These are phyloP conservation scores for Naegleria fowleri DNA, from an alignment of 208 protist species.

Conservation along the genomic window DNA sequence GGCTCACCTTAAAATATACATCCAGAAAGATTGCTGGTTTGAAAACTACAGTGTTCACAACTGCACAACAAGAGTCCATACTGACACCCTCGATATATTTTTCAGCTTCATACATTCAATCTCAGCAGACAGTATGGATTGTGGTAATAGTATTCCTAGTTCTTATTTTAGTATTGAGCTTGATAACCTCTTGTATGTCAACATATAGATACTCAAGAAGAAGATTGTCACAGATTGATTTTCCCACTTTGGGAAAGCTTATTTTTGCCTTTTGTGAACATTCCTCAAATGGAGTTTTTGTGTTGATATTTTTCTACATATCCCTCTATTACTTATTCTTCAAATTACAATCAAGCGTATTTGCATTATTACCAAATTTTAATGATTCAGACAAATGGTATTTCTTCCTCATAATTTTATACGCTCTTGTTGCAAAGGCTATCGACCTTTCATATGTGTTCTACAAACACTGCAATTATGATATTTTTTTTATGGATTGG, in stretches of 20 bases:
- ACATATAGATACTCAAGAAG: background rate
- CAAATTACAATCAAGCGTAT: background rate
- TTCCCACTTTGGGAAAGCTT: background rate
- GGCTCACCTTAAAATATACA: slow-evolving; percentile 16
- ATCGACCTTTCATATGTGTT: slow-evolving; percentile 20
- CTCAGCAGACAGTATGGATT: background rate
- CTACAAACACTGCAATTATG: slow-evolving; percentile 16
- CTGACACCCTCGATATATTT: background rate
- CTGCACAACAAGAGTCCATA: background rate
- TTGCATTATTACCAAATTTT: slow-evolving; percentile 7
- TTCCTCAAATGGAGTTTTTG: background rate
- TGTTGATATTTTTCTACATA: background rate
- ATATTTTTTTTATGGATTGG: slow-evolving; percentile 41
- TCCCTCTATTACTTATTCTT: slow-evolving; percentile 9
- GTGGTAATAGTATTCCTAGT: background rate
- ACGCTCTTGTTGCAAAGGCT: slow-evolving; percentile 21
- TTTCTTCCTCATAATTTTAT: background rate
- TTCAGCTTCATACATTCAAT: background rate
- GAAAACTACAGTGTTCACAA: background rate
- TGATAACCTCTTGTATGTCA: background rate
- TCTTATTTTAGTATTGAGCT: background rate
- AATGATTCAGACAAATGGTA: background rate
- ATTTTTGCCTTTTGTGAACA: background rate
- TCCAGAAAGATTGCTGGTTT: background rate
- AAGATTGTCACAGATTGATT: background rate